phyloP scores from a whole-genome alignment of 106 monocot genomes.

The Dactylorhiza incarnata region DNA sequence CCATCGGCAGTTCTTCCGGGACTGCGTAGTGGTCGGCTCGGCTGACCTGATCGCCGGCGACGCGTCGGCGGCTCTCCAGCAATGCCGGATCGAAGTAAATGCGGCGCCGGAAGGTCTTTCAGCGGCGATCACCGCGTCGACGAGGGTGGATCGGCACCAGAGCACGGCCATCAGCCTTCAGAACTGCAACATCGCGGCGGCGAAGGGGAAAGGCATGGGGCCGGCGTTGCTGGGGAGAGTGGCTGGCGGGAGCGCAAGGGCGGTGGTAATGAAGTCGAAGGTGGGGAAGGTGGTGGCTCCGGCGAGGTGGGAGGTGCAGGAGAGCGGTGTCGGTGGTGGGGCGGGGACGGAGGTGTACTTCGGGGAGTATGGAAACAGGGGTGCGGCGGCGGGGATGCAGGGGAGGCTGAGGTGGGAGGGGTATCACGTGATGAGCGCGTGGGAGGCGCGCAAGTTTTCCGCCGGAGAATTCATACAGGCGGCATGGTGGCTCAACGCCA shows the following conservation, averaged over 20 bases:
- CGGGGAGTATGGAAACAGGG: neutral
- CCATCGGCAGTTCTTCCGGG: neutral
- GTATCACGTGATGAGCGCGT: neutral
- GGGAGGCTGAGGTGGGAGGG: neutral
- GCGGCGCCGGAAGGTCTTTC: neutral
- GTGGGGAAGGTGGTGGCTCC: neutral
- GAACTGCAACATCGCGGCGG: neutral
- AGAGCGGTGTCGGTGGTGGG: neutral
- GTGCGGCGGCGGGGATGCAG: neutral
- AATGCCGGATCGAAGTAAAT: neutral
- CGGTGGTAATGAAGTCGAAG: neutral
- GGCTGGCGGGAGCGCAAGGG: neutral
- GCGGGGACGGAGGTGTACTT: neutral
- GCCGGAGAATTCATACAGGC: neutral
- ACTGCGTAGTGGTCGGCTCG: neutral
- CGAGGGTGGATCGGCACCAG: conserved; percentile 1
- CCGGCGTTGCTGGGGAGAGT: neutral
- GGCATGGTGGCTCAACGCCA: neutral
- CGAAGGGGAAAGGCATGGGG: neutral
- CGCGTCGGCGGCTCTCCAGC: neutral
- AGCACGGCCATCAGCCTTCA: conserved; percentile 1
- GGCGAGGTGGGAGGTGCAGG: neutral
- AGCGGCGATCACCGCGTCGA: neutral
- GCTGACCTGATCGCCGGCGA: neutral
- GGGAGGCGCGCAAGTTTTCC: neutral